A percentile compares a stretch with the other conserved stretches of the same genome.
Evolutionary conservation across 306 rosid genomes (phyloP).

Genomic region (Cucumis cinereus): DNA sequence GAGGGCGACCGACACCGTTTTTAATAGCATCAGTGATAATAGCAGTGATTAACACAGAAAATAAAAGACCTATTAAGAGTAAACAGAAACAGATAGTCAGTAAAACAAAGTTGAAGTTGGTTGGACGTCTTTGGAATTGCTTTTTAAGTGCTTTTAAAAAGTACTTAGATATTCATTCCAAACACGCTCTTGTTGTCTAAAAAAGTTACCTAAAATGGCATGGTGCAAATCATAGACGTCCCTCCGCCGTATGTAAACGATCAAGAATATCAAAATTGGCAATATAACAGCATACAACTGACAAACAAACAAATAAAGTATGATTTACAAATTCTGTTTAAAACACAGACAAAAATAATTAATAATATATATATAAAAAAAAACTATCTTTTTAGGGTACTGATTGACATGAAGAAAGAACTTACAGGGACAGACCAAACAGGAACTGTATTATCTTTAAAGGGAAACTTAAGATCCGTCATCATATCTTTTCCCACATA

Average conservation of each 20-base stretch:
- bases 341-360: not conserved
- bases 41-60: slow-evolving; percentile 63
- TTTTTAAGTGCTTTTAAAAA: not conserved
- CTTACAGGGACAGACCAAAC: slow-evolving; percentile 89
- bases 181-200: not conserved
- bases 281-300: slow-evolving; percentile 74
- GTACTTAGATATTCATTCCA: too few species aligned
- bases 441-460: slow-evolving; percentile 78
- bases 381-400: not conserved
- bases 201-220: slow-evolving; percentile 53
- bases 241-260: slow-evolving; percentile 55
- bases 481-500: slow-evolving; percentile 88
- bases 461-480: slow-evolving; percentile 75
- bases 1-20: slow-evolving; percentile 82
- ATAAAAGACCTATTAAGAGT: slow-evolving; percentile 55
- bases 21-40: slow-evolving; percentile 79
- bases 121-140: not conserved
- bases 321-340: not conserved
- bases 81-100: not conserved
- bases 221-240: slow-evolving; percentile 88
- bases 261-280: slow-evolving; percentile 53
- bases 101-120: not conserved
- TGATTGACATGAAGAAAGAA: not conserved
- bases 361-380: too few species aligned
- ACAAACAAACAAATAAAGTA: not conserved